Base-by-base conservation (phyloP, 2,329 filamentous ascomycete species). In the Pseudogymnoascus sp. region DNA sequence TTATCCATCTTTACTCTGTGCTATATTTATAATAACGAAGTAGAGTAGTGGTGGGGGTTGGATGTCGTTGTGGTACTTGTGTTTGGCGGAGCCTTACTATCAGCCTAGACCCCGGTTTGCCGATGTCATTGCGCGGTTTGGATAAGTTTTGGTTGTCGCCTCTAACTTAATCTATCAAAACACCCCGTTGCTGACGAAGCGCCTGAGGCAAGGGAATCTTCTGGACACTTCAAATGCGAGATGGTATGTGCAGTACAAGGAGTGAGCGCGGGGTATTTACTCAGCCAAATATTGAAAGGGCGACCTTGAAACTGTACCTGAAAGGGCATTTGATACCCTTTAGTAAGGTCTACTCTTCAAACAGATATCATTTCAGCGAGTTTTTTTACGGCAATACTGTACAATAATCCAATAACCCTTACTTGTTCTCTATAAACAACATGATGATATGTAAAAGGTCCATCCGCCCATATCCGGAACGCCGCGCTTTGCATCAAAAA, bases 401-500 rank as follows among this genome's bases (percentile, higher is more conserved):
- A 33, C 26, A 56, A 19, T 33, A 33, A 33, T 19, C 50, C 26
- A 56, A 33, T 33, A 56, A 21, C 33, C 50, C 10, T 56, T 56
- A 19, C 50, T 46, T 33, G 19, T 56, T 56, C 50, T 33, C 50
- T 56, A 56, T 56, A 56, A 56, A 56, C 50, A 53, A 56, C 50
- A 56, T 56, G 50, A 56, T 56, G 29, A 56, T 56, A 56, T 56
- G 50, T 56, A 56, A 56, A 56, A 56, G 50, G 50, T 5, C 29
- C 26, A 21, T 56, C 50, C 50, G 23, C 50, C 60, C 40, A 59
- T 62, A 46, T 46, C 60, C 60, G 35, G 29, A 62, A 62, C 60
- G 60, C 60, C 60, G 19, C 44, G 60, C 60, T 53, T 50, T 46
- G 44, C 35, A 44, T 29, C 31, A 46, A 62, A 56, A 62, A 35